Conservation (phyloP, 257 asterid species). For the Striga asiatica region DNA sequence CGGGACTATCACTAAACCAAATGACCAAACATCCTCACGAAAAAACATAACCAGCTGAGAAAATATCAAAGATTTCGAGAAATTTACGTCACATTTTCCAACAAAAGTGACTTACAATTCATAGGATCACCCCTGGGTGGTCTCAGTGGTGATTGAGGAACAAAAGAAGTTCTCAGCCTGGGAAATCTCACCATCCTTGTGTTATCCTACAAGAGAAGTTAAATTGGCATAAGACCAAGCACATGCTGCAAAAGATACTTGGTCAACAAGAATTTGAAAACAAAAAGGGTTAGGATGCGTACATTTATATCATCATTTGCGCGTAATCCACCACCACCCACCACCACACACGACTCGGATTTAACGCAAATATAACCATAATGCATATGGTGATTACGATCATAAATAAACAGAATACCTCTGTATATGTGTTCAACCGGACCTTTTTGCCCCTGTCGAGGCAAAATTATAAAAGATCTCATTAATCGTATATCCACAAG, state of each 20-base stretch:
- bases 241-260: slow-evolving; percentile 1
- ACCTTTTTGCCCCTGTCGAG: slow-evolving; percentile 79
- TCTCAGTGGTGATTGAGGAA: slow-evolving; percentile 73
- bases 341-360: slow-evolving; percentile 67
- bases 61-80: not conserved
- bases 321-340: slow-evolving; percentile 98
- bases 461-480: too few species aligned
- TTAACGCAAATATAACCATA: slow-evolving; percentile 93
- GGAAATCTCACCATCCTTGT: slow-evolving; percentile 40
- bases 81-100: too few species aligned
- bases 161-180: slow-evolving; percentile 53
- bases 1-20: too few species aligned
- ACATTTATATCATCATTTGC: slow-evolving; percentile 75
- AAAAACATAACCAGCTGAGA: too few species aligned
- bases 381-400: slow-evolving; percentile 94
- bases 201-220: slow-evolving; percentile 39
- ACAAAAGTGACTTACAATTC: slow-evolving; percentile 37
- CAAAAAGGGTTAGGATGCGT: slow-evolving; percentile 18
- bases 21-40: too few species aligned
- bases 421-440: slow-evolving; percentile 83
- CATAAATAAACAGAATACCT: slow-evolving; percentile 70
- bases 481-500: too few species aligned
- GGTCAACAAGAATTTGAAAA: slow-evolving; percentile 1
- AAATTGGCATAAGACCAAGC: slow-evolving; percentile 8
- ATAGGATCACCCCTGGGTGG: slow-evolving; percentile 68